These are phyloP conservation scores for Daldinia eschscholtzii DNA, from an alignment of 2,329 filamentous ascomycete genomes.

Conservation along the genomic window DNA sequence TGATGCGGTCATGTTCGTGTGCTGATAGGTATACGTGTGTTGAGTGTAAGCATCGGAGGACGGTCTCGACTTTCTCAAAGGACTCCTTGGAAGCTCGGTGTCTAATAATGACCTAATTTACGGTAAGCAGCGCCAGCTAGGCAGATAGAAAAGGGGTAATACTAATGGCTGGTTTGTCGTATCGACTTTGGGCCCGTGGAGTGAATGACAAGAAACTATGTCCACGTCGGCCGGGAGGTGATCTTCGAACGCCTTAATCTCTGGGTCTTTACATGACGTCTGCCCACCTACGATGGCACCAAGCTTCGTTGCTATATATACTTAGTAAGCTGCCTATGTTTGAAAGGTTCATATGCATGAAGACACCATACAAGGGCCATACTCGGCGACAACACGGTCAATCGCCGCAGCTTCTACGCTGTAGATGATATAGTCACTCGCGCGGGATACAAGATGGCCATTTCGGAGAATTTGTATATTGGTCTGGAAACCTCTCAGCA, in stretches of 20 bases:
- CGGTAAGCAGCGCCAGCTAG: conserved; percentile 12
- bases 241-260: conserved; percentile 92
- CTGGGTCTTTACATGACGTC: conserved; percentile 97
- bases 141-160: conserved; percentile 32
- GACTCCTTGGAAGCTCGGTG: conserved; percentile 86
- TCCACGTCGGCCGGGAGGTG: conserved; percentile 89
- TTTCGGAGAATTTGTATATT: conserved; percentile 90
- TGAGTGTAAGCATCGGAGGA: conserved; percentile 85
- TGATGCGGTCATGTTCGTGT: conserved; percentile 93
- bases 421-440: conserved; percentile 99
- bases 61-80: conserved; percentile 81
- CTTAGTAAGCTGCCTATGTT: conserved; percentile 14
- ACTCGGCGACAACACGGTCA: conserved; percentile 85
- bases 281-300: conserved; percentile 96
- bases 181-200: conserved; percentile 93
- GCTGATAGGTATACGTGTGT: conserved; percentile 91
- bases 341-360: conserved; percentile 31
- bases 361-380: conserved; percentile 84
- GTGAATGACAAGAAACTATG: conserved; percentile 95
- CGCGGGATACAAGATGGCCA: conserved; percentile 94
- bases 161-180: conserved; percentile 91
- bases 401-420: conserved; percentile 96
- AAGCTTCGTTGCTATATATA: conserved; percentile 83
- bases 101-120: conserved; percentile 79
- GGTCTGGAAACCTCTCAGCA: conserved; percentile 75